These are phyloP conservation scores for Aspergillus sclerotioniger DNA, from an alignment of 495 filamentous ascomycete species.

Conservation along the genomic window DNA sequence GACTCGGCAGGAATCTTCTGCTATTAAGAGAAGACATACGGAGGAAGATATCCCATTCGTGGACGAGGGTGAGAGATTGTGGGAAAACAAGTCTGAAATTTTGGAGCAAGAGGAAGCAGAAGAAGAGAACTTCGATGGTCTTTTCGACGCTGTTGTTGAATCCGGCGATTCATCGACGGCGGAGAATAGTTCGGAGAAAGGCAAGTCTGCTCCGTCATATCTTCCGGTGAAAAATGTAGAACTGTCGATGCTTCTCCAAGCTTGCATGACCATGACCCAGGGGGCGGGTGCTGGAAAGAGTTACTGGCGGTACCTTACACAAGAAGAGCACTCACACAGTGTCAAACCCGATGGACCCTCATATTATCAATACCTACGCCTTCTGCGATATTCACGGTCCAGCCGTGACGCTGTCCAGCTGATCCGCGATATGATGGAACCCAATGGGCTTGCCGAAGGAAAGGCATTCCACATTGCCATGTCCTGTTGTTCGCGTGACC, in stretches of 20 bases:
- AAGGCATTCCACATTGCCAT: constrained; percentile 72
- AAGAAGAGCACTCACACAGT: constrained; percentile 32
- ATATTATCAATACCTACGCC: constrained; percentile 62
- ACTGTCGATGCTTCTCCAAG: constrained; percentile 65
- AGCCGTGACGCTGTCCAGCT: constrained; percentile 53
- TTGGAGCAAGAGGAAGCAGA: constrained; percentile 24
- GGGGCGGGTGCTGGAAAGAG: constrained; percentile 38
- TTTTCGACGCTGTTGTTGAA: constrained; percentile 36
- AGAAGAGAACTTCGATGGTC: constrained; percentile 32
- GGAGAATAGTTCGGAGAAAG: neutral
- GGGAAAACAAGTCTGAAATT: constrained; percentile 12
- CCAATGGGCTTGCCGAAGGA: constrained; percentile 31
- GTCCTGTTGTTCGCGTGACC: constrained; percentile 65
- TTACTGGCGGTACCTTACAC: constrained; percentile 76
- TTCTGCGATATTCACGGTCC: constrained; percentile 62
- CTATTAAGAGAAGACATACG: neutral
- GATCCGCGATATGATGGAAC: constrained; percentile 48
- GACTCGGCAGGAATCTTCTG: neutral
- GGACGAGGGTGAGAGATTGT: constrained; percentile 22
- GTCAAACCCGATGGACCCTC: constrained; percentile 70
- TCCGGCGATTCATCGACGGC: neutral
- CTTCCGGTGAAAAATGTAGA: constrained; percentile 61
- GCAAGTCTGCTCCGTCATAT: constrained; percentile 12
- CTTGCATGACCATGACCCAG: constrained; percentile 45
- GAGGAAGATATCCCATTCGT: constrained; percentile 36